These are phyloP conservation scores for Croton laevigatus DNA, from an alignment of 441 rosid species.

Conservation along the genomic window DNA sequence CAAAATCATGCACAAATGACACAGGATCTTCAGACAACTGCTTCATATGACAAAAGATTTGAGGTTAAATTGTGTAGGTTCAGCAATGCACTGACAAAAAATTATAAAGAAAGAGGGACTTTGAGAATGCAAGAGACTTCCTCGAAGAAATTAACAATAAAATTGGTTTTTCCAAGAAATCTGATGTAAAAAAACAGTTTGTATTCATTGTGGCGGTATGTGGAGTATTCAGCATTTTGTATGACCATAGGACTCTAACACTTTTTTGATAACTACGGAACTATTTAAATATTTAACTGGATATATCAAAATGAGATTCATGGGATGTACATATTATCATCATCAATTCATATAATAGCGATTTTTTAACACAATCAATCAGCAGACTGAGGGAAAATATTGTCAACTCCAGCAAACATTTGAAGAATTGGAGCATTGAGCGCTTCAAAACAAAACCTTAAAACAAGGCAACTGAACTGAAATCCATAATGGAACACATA, in stretches of 20 bases:
- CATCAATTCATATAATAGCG: not conserved
- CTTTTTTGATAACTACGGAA: not conserved
- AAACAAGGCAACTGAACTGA: not conserved
- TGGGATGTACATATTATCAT: not conserved
- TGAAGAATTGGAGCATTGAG: not conserved
- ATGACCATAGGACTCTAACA: not conserved
- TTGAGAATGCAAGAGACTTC: not conserved
- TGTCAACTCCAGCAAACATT: not conserved
- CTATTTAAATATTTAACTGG: not conserved
- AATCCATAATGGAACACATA: not conserved
- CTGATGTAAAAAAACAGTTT: not conserved
- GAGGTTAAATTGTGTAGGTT: constrained; percentile 15
- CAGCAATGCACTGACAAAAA: not conserved
- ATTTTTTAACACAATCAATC: not conserved
- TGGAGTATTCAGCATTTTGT: not conserved
- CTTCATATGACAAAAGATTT: constrained; percentile 22
- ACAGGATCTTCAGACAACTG: constrained; percentile 81
- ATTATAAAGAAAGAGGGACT: not conserved
- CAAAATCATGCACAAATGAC: constrained; percentile 58
- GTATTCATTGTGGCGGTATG: not conserved
- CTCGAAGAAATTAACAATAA: not conserved
- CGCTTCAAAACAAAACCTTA: too few relatives aligned
- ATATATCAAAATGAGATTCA: not conserved
- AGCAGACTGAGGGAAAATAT: not conserved
- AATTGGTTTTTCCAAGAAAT: not conserved